Conservation (phyloP, 2,329 filamentous ascomycete species). For the Microcyclospora tardicrescens region DNA sequence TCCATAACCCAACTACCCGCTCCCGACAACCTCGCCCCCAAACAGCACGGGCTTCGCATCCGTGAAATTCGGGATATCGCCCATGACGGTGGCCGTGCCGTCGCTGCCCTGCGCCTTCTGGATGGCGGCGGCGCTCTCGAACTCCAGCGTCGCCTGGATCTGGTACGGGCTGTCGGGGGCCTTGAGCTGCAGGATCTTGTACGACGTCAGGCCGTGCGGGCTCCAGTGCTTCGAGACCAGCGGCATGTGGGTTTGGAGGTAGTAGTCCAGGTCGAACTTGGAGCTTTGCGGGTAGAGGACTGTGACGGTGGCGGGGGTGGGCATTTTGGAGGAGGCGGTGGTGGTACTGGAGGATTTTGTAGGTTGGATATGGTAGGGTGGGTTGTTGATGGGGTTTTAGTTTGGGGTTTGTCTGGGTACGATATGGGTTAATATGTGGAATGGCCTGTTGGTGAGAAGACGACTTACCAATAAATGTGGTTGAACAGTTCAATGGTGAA, state of each 20-base stretch:
- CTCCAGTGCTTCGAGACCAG: slow-evolving; percentile 22
- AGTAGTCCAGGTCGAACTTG: slow-evolving; percentile 29
- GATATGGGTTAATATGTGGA: no score
- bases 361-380: neutral
- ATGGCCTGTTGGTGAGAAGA: no score
- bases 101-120: slow-evolving; percentile 14
- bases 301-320: slow-evolving; percentile 12
- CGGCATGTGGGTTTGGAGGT: slow-evolving; percentile 27
- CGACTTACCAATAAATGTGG: no score
- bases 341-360: slow-evolving; percentile 2
- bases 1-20: slow-evolving; percentile 1
- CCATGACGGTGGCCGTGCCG: slow-evolving; percentile 17
- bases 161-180: slow-evolving; percentile 20
- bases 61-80: slow-evolving; percentile 23
- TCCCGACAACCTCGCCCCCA: slow-evolving; percentile 17
- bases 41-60: slow-evolving; percentile 23
- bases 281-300: slow-evolving; percentile 25
- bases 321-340: slow-evolving; percentile 3
- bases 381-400: no score
- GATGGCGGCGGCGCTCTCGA: slow-evolving; percentile 15
- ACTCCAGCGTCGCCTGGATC: slow-evolving; percentile 24
- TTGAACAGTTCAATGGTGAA: no score
- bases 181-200: slow-evolving; percentile 15
- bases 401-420: no score
- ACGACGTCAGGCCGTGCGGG: slow-evolving; percentile 18